Conservation (phyloP, 305 asterid species). For the Fraxinus sp. region DNA sequence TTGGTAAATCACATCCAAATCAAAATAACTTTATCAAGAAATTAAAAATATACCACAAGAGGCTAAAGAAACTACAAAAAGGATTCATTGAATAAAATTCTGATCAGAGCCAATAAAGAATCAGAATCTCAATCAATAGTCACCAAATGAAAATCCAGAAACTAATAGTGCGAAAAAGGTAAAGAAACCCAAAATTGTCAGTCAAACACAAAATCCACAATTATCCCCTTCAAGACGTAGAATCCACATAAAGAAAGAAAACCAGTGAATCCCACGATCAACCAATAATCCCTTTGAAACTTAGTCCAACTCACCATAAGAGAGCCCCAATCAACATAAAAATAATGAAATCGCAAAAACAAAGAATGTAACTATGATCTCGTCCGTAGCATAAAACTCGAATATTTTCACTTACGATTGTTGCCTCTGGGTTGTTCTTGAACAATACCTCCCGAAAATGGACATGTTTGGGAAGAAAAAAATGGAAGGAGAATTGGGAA, state of each 20-base stretch:
- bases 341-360: not conserved
- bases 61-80: not conserved
- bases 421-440: conserved; percentile 51
- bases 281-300: not conserved
- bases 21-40: not conserved
- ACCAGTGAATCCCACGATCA: not conserved
- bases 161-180: not conserved
- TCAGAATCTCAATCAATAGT: not conserved
- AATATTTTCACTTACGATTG: conserved; percentile 1
- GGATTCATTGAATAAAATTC: not conserved
- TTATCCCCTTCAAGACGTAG: not conserved
- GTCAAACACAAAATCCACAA: not conserved
- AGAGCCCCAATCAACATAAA: not conserved
- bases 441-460: conserved; percentile 22
- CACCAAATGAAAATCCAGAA: not conserved
- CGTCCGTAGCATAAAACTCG: not conserved
- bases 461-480: no score
- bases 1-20: not conserved
- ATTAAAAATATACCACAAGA: not conserved
- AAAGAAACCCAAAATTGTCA: not conserved
- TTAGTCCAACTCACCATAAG: not conserved
- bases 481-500: no score
- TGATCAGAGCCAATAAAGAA: not conserved
- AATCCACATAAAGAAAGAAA: not conserved
- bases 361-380: not conserved